Base-by-base conservation (phyloP, 202 grass and related monocot genomes). In the Sporobolus alterniflorus region DNA sequence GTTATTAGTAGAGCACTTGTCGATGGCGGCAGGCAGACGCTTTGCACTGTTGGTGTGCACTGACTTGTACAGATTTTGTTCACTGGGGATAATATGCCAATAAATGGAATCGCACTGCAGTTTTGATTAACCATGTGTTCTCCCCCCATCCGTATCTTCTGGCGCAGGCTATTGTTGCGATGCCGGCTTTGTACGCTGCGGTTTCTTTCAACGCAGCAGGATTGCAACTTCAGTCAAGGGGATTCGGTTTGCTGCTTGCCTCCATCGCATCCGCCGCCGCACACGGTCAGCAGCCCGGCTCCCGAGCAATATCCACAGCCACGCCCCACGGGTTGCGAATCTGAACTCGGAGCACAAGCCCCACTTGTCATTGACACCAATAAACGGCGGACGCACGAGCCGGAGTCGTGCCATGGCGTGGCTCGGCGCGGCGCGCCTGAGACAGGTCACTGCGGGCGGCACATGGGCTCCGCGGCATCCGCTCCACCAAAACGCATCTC, bases 31-130 rank as follows among this genome's bases (percentile, higher is more conserved):
- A n/a, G n/a, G 17, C 14, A 28, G 11, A 34, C 42, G 25, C 13
- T 16, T 21, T 51, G 52, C 3, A 20, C 33, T 80, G 59, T 9
- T 59, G 18, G 34, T 46, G 36, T 67, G 21, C 62, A 11, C 31
- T 62, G 85, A 54, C 52, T 26, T 82, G 85, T 82, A 87, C 52
- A 87, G 42, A 9, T 76, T 76, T 15, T 70, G 17, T 63, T 25
- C 18, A 61, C 24, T 14, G 39, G 4, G n/a, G 62, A 15, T 67
- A 86, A n/a, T 41, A 4, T 15, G 57, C 0, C 4, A 22, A 17
- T 60, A 16, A 12, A 26, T 68, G 41, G 49, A 18, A 62, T 18
- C 13, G 18, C 28, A 7, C 1, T 25, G 52, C 15, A 15, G 46
- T 11, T 56, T 55, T 29, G 17, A 39, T 18, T 18, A 17, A 43